phyloP scores from a whole-genome alignment of 148 eudicot genomes.

The Fagopyrum esculentum region DNA sequence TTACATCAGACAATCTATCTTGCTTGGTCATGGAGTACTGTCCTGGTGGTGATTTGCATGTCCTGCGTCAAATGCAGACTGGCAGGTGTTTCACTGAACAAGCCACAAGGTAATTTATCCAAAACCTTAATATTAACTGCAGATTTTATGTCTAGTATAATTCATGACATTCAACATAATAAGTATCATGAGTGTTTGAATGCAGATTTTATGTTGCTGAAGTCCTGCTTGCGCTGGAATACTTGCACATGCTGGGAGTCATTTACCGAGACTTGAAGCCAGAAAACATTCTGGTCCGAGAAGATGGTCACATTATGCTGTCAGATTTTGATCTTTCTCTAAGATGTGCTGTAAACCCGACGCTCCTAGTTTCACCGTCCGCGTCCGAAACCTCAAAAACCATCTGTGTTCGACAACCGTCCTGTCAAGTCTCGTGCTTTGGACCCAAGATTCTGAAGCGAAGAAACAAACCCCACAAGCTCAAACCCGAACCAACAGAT shows the following conservation, averaged over 20 bases:
- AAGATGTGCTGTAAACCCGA: slow-evolving; percentile 75
- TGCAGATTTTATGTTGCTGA: slow-evolving; percentile 85
- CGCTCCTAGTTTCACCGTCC: slow-evolving; percentile 56
- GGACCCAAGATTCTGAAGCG: slow-evolving; percentile 43
- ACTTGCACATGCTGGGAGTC: slow-evolving; percentile 91
- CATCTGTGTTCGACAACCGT: slow-evolving; percentile 59
- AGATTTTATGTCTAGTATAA: no score
- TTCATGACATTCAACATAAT: no score
- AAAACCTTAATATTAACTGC: no score
- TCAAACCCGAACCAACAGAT: slow-evolving; percentile 39
- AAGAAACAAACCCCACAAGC: slow-evolving; percentile 36
- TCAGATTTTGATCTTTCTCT: slow-evolving; percentile 90
- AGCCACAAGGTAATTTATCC: slow-evolving; percentile 66
- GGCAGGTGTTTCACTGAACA: slow-evolving; percentile 83
- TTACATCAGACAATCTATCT: slow-evolving; percentile 78
- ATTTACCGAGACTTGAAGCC: slow-evolving; percentile 87
- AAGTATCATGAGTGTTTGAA: background rate
- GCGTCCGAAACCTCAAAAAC: slow-evolving; percentile 40
- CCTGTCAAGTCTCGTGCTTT: slow-evolving; percentile 79
- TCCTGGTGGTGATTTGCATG: slow-evolving; percentile 94
- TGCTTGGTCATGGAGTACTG: slow-evolving; percentile 98
- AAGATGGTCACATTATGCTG: slow-evolving; percentile 94
- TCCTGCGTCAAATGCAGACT: slow-evolving; percentile 83
- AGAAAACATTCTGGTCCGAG: slow-evolving; percentile 81
- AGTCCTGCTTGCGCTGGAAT: slow-evolving; percentile 85